Conservation (phyloP, 73 alveolate genomes). For the Tetrahymena elliotti region DNA sequence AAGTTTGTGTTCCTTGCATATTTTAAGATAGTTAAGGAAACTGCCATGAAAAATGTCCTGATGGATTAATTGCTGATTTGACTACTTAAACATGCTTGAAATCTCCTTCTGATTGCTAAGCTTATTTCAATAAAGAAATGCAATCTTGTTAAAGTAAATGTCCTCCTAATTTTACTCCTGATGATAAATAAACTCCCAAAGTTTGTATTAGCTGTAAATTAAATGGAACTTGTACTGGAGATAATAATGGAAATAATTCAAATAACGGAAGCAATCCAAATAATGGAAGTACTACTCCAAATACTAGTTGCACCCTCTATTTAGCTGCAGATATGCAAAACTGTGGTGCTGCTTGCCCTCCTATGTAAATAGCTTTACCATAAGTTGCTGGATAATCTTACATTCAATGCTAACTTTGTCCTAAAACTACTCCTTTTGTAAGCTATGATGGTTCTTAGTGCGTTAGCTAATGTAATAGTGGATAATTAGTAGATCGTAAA, state of each 20-base stretch:
- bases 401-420: not conserved
- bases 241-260: not conserved
- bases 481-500: not conserved
- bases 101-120: not conserved
- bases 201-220: not conserved
- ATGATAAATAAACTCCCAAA: not conserved
- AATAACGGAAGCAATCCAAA: too few species aligned
- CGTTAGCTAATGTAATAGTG: not conserved
- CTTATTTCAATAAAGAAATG: not conserved
- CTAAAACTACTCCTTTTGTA: not conserved
- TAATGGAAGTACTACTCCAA: not conserved
- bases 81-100: not conserved
- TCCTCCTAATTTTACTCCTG: not conserved
- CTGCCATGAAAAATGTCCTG: not conserved
- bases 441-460: not conserved
- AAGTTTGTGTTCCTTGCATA: not conserved
- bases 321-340: not conserved
- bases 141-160: not conserved
- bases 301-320: not conserved
- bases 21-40: not conserved
- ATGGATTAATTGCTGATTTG: not conserved
- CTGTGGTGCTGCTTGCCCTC: not conserved
- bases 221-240: not conserved
- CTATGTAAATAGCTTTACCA: not conserved
- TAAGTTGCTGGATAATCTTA: not conserved